Evolutionary conservation across 805 yeast genomes (phyloP).

Genomic region (Wickerhamomyces pijperi): DNA sequence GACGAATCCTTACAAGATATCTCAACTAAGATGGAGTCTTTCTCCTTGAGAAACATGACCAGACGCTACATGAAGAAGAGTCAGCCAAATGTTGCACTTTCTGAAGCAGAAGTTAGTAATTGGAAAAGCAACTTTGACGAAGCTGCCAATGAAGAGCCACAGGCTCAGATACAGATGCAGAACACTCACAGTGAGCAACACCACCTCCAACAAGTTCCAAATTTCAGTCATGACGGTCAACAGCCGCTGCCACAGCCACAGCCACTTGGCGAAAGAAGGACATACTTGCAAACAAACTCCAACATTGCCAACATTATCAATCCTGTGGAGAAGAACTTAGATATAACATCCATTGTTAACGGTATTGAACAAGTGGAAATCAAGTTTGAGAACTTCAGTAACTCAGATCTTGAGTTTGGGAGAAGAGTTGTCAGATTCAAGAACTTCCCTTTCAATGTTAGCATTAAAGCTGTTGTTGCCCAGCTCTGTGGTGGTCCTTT

Average conservation of each 20-base stretch:
- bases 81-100: not conserved
- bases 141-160: not conserved
- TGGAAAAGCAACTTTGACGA: constrained; percentile 2
- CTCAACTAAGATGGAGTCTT: constrained; percentile 7
- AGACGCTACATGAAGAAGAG: not conserved
- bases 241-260: not conserved
- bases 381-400: not conserved
- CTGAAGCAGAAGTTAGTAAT: not conserved
- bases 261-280: not conserved
- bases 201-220: not conserved
- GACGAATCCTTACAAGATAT: constrained; percentile 1
- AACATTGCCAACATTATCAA: constrained; percentile 1
- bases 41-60: constrained; percentile 2
- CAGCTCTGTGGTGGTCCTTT: constrained; percentile 64
- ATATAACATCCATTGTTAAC: not conserved
- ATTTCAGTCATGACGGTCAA: not conserved
- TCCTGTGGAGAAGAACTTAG: not conserved
- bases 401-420: constrained; percentile 2
- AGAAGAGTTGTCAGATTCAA: constrained; percentile 25
- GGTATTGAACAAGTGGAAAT: not conserved
- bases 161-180: not conserved
- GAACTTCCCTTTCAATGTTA: constrained; percentile 31
- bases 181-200: not conserved
- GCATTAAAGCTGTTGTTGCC: constrained; percentile 37
- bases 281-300: not conserved